Base-by-base conservation (phyloP, 306 rosid genomes). In the Pterocarpus santalinus region DNA sequence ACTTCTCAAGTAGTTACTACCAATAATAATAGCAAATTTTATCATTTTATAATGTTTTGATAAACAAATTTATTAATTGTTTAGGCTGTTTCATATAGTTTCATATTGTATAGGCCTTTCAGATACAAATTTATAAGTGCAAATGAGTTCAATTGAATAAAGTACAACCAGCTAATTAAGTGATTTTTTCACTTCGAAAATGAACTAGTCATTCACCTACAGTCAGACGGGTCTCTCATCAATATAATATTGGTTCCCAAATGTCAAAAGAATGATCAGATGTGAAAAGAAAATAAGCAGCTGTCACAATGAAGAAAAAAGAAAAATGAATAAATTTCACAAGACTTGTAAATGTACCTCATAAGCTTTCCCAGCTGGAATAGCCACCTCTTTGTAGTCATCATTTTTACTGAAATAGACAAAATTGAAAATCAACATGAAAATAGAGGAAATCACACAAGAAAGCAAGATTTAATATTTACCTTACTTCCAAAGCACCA, bases 361-460 rank as follows among this genome's bases (percentile, higher is more conserved):
- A 10, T 87, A 84, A 67, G 91, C 85, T 83, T 89, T 93, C 51
- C 99, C 99, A 61, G 99, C 97, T 34, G 93, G 90, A 86, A 95
- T 81, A 78, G 75, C 88, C 46, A 83, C 85, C 81, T 95, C 99
- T 87, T 87, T 89, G 89, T 83, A 91, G 77, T 90, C 97, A 58
- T 95, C 98, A 86, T 72, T 88, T 80, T 85, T 82, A 78, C 98
- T 91, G 85, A 52, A 80, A 71, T 76, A 65, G 79, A 74, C 43
- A 51, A 83, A 78, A 36, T 30, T 68, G 44, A 53, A 57, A 41
- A 77, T 57, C 65, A 41, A 47, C 47, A 52, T 53, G 66, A 56
- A 80, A 81, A 61, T 44, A 34, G 32, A 38, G 32, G 51, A 72
- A 53, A 47, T n/a, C 55, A 77, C 28, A 57, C n/a, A 13, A 67